Percentiles rank a stretch among this genome's conserved stretches.
These are phyloP conservation scores for Hymenoscyphus occultus DNA, from an alignment of 2,329 filamentous ascomycete species.

Conservation along the genomic window DNA sequence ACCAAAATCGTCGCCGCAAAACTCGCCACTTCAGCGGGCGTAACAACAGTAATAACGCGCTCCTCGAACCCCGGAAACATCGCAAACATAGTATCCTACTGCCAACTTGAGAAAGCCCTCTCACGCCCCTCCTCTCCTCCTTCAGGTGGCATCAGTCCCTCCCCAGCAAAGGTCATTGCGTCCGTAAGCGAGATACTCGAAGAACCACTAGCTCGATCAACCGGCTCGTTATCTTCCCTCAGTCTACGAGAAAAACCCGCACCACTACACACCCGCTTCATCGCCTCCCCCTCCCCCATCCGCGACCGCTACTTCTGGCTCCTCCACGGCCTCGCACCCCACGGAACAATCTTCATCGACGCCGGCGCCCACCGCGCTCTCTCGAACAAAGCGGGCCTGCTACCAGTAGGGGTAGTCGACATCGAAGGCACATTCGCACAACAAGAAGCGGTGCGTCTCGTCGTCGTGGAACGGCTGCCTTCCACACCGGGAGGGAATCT, in stretches of 20 bases:
- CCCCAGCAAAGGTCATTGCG: constrained; percentile 21
- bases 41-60: constrained; percentile 92
- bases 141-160: constrained; percentile 17
- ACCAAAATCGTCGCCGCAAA: constrained; percentile 95
- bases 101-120: constrained; percentile 57
- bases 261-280: constrained; percentile 87
- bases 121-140: constrained; percentile 17
- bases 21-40: constrained; percentile 87
- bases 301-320: constrained; percentile 97
- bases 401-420: constrained; percentile 86
- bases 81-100: constrained; percentile 76
- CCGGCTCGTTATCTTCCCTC: constrained; percentile 42
- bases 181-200: constrained; percentile 19
- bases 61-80: constrained; percentile 95
- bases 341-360: constrained; percentile 91
- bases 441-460: constrained; percentile 85
- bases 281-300: constrained; percentile 79
- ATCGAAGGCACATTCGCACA: constrained; percentile 86
- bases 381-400: constrained; percentile 76
- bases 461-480: constrained; percentile 64
- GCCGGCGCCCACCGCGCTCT: constrained; percentile 81
- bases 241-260: constrained; percentile 37
- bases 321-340: constrained; percentile 83
- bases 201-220: constrained; percentile 38
- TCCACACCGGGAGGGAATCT: constrained; percentile 38